Evolutionary conservation across 2,329 filamentous ascomycete species (phyloP).

Genomic region (Truncatella angustata): DNA sequence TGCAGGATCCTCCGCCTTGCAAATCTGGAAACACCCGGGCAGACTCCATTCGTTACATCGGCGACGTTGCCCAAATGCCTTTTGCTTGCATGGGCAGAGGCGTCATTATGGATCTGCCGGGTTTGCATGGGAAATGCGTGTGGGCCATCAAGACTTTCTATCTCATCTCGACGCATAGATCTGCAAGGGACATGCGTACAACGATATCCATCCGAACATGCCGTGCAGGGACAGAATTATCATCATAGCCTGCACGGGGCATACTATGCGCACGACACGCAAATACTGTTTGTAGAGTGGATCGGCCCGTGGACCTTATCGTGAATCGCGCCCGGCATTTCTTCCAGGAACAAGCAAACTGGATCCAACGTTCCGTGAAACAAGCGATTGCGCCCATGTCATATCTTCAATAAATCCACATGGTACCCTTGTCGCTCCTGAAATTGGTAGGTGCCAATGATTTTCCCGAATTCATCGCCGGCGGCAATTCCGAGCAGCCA

Average conservation of each 20-base stretch:
- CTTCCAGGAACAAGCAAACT: background rate
- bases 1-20: too few species aligned
- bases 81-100: background rate
- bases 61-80: too few species aligned
- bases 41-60: too few species aligned
- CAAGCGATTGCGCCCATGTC: background rate
- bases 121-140: background rate
- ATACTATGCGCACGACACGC: background rate
- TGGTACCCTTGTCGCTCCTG: background rate
- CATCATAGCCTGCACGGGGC: background rate
- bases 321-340: background rate
- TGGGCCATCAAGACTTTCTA: background rate
- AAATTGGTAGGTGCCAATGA: background rate
- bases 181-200: background rate
- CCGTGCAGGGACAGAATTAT: background rate
- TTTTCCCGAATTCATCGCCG: background rate
- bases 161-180: background rate
- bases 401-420: background rate
- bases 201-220: background rate
- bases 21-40: too few species aligned
- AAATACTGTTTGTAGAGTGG: background rate
- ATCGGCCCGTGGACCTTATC: background rate
- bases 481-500: background rate
- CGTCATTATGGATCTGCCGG: conserved; percentile 5
- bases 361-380: background rate